phyloP scores from a whole-genome alignment of 805 yeast genomes.

The Saturnispora hagleri region DNA sequence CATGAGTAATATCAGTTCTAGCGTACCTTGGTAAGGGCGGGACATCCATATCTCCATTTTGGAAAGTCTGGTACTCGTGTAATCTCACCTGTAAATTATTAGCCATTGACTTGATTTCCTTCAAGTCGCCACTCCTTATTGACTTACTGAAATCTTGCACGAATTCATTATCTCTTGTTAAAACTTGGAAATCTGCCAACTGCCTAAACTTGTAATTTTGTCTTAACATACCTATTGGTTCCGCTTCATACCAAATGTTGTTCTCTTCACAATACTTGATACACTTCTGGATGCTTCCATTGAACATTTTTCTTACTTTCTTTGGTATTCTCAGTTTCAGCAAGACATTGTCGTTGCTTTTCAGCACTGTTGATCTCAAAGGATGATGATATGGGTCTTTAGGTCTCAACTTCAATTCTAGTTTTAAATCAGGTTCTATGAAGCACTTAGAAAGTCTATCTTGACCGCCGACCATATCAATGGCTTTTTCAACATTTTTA shows the following conservation, averaged over 20 bases:
- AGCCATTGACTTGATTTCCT: constrained; percentile 33
- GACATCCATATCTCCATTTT: constrained; percentile 40
- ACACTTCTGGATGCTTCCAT: constrained; percentile 36
- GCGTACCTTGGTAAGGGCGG: constrained; percentile 87
- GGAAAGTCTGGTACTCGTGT: constrained; percentile 9
- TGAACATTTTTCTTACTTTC: constrained; percentile 33
- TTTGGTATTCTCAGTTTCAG: constrained; percentile 56
- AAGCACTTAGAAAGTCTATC: constrained; percentile 34
- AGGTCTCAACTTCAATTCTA: constrained; percentile 27
- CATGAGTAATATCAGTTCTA: constrained; percentile 63
- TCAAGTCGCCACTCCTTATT: constrained; percentile 34
- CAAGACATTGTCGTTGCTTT: constrained; percentile 46
- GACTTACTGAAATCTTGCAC: constrained; percentile 32
- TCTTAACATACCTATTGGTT: constrained; percentile 60
- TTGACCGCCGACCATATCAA: constrained; percentile 61
- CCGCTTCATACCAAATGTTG: constrained; percentile 30
- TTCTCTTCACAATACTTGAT: constrained; percentile 29
- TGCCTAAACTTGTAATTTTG: constrained; percentile 71
- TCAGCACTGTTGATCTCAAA: constrained; percentile 39
- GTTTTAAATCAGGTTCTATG: constrained; percentile 25
- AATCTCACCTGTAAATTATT: constrained; percentile 18
- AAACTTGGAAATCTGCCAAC: constrained; percentile 79
- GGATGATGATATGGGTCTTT: constrained; percentile 45
- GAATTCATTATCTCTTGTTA: constrained; percentile 48
- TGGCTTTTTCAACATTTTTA: constrained; percentile 50